phyloP scores from a whole-genome alignment of 176 grass and related monocot species.

The Chloris gayana region DNA sequence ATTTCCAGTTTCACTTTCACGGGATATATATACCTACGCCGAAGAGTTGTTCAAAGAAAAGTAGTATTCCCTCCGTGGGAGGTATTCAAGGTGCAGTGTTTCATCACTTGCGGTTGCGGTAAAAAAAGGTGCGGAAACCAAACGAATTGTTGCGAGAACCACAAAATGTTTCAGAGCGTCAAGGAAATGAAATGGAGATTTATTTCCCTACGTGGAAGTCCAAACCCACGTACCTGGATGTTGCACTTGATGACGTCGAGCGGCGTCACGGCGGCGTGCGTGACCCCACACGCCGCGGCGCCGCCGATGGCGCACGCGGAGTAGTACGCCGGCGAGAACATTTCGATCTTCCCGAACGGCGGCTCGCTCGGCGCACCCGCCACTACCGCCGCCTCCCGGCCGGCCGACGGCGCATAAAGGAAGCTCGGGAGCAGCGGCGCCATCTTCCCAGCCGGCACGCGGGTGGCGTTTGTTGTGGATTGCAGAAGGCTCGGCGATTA shows the following conservation, averaged over 20 bases:
- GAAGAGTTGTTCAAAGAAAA: conserved; percentile 16
- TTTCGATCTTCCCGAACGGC: conserved; percentile 74
- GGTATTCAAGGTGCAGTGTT: too few relatives aligned
- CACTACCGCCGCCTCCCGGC: conserved; percentile 24
- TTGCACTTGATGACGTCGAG: conserved; percentile 96
- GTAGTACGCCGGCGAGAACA: conserved; percentile 88
- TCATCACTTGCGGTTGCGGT: too few relatives aligned
- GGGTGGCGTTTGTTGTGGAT: neutral
- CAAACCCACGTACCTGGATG: conserved; percentile 59
- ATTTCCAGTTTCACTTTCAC: too few relatives aligned
- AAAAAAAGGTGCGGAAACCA: too few relatives aligned
- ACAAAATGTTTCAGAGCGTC: neutral
- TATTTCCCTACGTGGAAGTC: too few relatives aligned
- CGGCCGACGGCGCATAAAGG: conserved; percentile 49
- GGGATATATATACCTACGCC: too few relatives aligned
- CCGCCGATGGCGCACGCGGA: conserved; percentile 66
- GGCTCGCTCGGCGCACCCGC: conserved; percentile 66
- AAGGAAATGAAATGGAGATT: neutral
- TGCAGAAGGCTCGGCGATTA: neutral
- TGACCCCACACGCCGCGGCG: conserved; percentile 76
- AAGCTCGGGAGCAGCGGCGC: conserved; percentile 69
- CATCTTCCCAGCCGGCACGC: conserved; percentile 14
- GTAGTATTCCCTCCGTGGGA: too few relatives aligned
- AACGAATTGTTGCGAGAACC: too few relatives aligned
- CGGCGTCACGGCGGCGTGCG: conserved; percentile 83